phyloP scores from a whole-genome alignment of 2,329 filamentous ascomycete genomes.

The Teratosphaeria gauchensis region DNA sequence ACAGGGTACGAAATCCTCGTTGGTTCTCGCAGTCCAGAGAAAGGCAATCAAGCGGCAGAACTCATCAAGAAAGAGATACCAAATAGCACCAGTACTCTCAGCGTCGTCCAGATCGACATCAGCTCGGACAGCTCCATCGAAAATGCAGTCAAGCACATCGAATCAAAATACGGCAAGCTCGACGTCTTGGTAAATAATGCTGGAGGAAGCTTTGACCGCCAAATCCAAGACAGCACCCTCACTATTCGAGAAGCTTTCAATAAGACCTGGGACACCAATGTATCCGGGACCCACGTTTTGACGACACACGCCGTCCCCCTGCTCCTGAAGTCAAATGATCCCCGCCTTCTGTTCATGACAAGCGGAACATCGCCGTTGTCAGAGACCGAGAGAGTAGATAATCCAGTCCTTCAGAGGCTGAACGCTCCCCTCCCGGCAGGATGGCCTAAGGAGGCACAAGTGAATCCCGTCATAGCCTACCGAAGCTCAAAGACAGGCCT shows the following conservation, averaged over 20 bases:
- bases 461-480: conserved; percentile 27
- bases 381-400: conserved; percentile 22
- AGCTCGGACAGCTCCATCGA: conserved; percentile 44
- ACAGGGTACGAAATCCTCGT: conserved; percentile 47
- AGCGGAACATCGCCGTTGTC: conserved; percentile 34
- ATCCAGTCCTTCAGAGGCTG: conserved; percentile 14
- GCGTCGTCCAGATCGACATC: conserved; percentile 45
- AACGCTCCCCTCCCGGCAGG: conserved; percentile 27
- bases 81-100: conserved; percentile 33
- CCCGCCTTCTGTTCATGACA: conserved; percentile 32
- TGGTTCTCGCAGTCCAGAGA: conserved; percentile 43
- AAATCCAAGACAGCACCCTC: conserved; percentile 20
- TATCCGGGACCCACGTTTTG: conserved; percentile 30
- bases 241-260: conserved; percentile 29
- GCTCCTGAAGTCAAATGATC: conserved; percentile 26
- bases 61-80: conserved; percentile 34
- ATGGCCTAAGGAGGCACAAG: conserved; percentile 36
- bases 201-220: conserved; percentile 37
- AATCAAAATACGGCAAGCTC: conserved; percentile 33
- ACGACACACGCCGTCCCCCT: conserved; percentile 29
- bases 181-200: conserved; percentile 52
- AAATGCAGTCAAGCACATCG: conserved; percentile 35
- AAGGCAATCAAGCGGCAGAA: conserved; percentile 41
- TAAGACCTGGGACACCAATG: conserved; percentile 29
- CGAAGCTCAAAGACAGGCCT: conserved; percentile 36